Conservation (phyloP, 2,329 filamentous ascomycete genomes). For the Monilinia polystroma region DNA sequence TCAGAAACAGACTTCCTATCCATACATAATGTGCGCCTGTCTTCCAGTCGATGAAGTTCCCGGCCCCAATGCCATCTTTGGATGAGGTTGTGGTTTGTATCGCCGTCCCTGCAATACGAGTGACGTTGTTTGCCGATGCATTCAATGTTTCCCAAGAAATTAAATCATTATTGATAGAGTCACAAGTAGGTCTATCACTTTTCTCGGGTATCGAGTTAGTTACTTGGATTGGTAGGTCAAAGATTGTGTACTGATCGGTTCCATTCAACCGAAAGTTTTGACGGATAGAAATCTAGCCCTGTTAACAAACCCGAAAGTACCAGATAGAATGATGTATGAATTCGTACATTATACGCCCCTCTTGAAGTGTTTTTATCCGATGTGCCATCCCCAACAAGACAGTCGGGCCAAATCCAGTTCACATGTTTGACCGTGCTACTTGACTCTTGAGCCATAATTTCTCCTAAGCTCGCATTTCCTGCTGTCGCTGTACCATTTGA, state of each 20-base stretch:
- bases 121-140: constrained; percentile 39
- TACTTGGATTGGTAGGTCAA: constrained; percentile 66
- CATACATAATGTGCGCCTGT: constrained; percentile 41
- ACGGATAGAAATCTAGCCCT: constrained; percentile 62
- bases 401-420: constrained; percentile 70
- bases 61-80: constrained; percentile 40
- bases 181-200: constrained; percentile 49
- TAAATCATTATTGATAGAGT: constrained; percentile 52
- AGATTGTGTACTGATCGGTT: constrained; percentile 65
- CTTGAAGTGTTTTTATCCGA: constrained; percentile 49
- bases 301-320: not conserved
- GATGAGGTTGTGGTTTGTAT: constrained; percentile 39
- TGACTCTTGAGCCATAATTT: constrained; percentile 63
- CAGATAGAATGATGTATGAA: not conserved
- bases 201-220: constrained; percentile 59
- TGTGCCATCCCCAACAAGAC: constrained; percentile 58
- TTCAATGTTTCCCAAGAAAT: constrained; percentile 49
- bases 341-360: constrained; percentile 58
- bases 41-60: constrained; percentile 40
- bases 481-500: constrained; percentile 58
- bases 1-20: constrained; percentile 39
- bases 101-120: constrained; percentile 34
- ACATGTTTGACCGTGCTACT: constrained; percentile 72
- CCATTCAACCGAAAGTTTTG: constrained; percentile 67
- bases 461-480: constrained; percentile 55